Percentiles rank a stretch among this genome's conserved stretches.
Conservation (phyloP, 192 early-diverging fungal genomes). For the Linnemannia exigua region DNA sequence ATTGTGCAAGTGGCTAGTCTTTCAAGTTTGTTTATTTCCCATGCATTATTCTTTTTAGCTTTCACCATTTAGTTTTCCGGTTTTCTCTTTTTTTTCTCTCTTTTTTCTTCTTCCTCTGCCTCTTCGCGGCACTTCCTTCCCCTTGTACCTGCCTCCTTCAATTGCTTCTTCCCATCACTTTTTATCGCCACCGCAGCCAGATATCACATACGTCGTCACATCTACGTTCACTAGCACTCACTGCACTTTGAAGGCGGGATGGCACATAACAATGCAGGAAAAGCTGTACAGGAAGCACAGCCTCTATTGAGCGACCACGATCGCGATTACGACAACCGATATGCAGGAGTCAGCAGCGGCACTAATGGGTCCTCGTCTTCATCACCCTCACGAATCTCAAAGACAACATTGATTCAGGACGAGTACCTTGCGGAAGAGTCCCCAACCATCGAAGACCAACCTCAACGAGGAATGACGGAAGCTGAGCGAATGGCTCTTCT, state of each 20-base stretch:
- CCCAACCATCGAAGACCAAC: not conserved
- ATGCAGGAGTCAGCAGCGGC: not conserved
- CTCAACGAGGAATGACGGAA: not conserved
- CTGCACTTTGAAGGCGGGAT: not conserved
- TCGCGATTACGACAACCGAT: not conserved
- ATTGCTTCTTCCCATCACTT: not conserved
- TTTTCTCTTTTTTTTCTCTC: not conserved
- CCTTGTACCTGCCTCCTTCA: not conserved
- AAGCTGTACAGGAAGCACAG: not conserved
- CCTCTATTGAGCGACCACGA: not conserved
- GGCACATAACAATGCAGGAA: not conserved
- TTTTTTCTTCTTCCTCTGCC: not conserved
- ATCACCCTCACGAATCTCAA: not conserved
- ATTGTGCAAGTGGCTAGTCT: not conserved
- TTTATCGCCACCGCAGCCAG: not conserved
- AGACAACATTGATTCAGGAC: not conserved
- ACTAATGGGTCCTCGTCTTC: not conserved
- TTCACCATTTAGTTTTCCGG: not conserved
- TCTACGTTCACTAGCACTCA: not conserved
- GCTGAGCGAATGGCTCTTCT: not conserved
- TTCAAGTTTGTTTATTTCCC: not conserved
- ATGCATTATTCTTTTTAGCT: no score
- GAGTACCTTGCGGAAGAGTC: not conserved
- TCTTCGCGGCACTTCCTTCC: not conserved
- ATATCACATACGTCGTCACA: not conserved